These are phyloP conservation scores for Backusella westeae DNA, from an alignment of 192 early-diverging fungal genomes.

Conservation along the genomic window DNA sequence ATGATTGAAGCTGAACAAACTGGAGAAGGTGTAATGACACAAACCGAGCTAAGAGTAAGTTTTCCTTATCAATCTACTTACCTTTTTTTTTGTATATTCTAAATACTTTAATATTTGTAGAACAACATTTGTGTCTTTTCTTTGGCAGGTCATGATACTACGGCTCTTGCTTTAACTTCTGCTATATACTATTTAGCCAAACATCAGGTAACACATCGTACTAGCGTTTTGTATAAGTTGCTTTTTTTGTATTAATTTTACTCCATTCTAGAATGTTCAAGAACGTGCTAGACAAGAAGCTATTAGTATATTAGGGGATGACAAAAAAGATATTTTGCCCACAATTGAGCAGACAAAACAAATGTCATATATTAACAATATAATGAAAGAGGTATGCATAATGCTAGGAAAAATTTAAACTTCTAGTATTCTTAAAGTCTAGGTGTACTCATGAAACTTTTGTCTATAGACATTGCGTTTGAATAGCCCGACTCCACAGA, in stretches of 20 bases:
- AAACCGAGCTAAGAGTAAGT: background rate
- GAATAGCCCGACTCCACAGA: background rate
- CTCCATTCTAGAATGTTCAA: conserved; percentile 38
- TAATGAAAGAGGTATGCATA: conserved; percentile 45
- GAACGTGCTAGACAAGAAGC: conserved; percentile 53
- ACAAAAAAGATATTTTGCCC: conserved; percentile 45
- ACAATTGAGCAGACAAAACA: conserved; percentile 49
- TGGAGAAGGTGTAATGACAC: background rate
- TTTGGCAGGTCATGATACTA: conserved; percentile 59
- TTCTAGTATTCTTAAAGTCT: too few relatives aligned
- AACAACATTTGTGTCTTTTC: conserved; percentile 45
- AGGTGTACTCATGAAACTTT: background rate
- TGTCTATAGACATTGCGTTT: background rate
- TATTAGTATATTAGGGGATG: conserved; percentile 49
- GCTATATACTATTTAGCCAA: conserved; percentile 49
- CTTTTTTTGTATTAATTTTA: background rate
- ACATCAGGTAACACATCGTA: conserved; percentile 18
- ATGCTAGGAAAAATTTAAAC: too few relatives aligned
- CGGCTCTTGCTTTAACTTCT: conserved; percentile 51
- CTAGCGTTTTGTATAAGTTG: too few relatives aligned
- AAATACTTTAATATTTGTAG: background rate
- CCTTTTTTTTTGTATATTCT: background rate
- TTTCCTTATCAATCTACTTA: background rate
- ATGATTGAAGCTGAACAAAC: conserved; percentile 25
- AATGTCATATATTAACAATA: conserved; percentile 48